Base-by-base conservation (phyloP, 2,329 filamentous ascomycete species). In the Penicillium sp. region DNA sequence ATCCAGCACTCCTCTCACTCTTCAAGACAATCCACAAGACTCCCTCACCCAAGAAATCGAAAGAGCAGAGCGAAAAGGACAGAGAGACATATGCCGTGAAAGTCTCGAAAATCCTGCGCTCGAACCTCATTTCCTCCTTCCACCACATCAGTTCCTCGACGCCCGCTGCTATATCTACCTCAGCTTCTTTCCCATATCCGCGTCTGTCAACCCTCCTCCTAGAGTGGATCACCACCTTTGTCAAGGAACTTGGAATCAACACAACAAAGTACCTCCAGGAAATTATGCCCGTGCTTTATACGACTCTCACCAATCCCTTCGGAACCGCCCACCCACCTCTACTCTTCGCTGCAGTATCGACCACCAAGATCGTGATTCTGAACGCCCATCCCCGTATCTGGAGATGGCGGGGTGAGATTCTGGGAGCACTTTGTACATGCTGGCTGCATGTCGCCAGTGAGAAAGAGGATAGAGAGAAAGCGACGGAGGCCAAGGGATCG, bases 361-460 rank as follows among this genome's bases (percentile, higher is more conserved):
- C 86, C 1, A 67, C 91, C 22, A 82, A 86, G 54, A 76, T 78
- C 0, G 76, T 89, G 14, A 76, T 96, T 11, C 65, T 82, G 13
- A 87, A 83, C 59, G 86, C 85, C 59, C 92, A 91, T 87, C 89
- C 90, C 11, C 81, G 91, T 4, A 77, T 96, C 5, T 75, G 78
- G 52, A 76, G 78, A 33, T 87, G 90, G 78, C 79, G 85, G 31
- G 85, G 83, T 4, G 86, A 89, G 59, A 76, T 94, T 6, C 72
- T 92, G 47, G 84, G 83, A 64, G 85, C 84, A 0, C 63, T 91
- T 1, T 81, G 83, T 37, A 70, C 85, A 1, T 89, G 86, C 71
- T 91, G 87, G 87, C 71, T 87, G 4, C 85, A 84, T 60, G 67
- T 86, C 16, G 65, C 77, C 2, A 70, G 75, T 19, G 78, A 80